Conservation (phyloP, 108 stramenopile genomes). For the Aurantiochytrium sp. region DNA sequence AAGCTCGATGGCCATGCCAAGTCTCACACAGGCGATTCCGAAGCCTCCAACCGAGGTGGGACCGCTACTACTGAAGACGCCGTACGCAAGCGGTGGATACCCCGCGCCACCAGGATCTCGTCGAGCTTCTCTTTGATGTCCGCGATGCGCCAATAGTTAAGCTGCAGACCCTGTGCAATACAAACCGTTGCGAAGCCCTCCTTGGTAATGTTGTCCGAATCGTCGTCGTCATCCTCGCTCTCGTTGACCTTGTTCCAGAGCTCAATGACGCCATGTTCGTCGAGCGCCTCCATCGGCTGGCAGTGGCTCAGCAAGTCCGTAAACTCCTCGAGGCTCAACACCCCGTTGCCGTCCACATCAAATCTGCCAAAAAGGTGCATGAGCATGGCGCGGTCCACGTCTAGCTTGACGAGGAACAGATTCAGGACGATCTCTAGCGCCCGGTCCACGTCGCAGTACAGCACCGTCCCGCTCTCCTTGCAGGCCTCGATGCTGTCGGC, state of each 20-base stretch:
- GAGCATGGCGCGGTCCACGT: background rate
- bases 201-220: background rate
- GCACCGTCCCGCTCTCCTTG: background rate
- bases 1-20: too few species aligned
- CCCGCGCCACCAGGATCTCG: background rate
- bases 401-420: background rate
- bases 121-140: background rate
- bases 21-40: too few species aligned
- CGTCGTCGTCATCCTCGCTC: conserved; percentile 13
- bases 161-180: background rate
- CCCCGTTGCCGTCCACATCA: background rate
- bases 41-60: too few species aligned
- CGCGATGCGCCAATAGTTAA: background rate
- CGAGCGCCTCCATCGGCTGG: background rate
- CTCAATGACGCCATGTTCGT: background rate
- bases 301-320: background rate
- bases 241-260: conserved; percentile 17
- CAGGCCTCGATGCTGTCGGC: background rate
- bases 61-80: too few species aligned
- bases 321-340: conserved; percentile 4
- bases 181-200: background rate
- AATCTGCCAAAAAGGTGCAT: background rate
- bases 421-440: background rate
- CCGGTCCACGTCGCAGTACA: background rate
- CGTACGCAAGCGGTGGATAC: background rate